Base-by-base conservation (phyloP, 164 flowering plant genomes). In the Protea cynaroides region DNA sequence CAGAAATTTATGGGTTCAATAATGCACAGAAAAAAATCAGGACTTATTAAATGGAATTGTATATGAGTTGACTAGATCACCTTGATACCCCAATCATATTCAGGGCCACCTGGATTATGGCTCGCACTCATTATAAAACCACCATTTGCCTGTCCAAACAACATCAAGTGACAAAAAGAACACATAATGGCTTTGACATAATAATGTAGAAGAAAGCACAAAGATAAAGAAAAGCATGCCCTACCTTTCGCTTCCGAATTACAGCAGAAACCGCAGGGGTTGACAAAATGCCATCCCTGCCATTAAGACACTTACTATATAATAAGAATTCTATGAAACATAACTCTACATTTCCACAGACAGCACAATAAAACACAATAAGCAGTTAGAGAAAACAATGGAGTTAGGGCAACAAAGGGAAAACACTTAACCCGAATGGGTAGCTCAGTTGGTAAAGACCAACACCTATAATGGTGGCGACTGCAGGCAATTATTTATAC, bases 121-220 rank as follows among this genome's bases (percentile, higher is more conserved):
- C 99, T 94, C 63, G 97, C 99, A 76, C 99, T 94, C 99, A 94
- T 94, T 79, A 94, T 90, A 71, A 94, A 94, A 51, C 99, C 99
- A 68, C 99, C 99, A 81, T 91, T 91, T 57, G 99, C 99, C 99
- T 94, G 82, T 69, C 51, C 64, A 59, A 67, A 49, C 17, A 50
- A 55, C 19, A 2, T 25, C 51, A 24, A 55, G 7, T 34, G 29
- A 19, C 51, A 47, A 64, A 15, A 29, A 23, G 10, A 47, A n/a
- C 58, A 19, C 18, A 3, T 75, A 36, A 58, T 21, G 59, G 36
- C 2, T 56, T 55, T 51, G 11, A 49, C 38, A 17, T 15, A 37
- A 36, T n/a, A 34, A 21, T 63, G 56, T 52, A 64, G 44, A 52
- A 11, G 38, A 63, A 43, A 71, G 36, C 12, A 47, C 2, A 51